Conservation (phyloP, 129 eudicot species). For the Lactuca sativa region DNA sequence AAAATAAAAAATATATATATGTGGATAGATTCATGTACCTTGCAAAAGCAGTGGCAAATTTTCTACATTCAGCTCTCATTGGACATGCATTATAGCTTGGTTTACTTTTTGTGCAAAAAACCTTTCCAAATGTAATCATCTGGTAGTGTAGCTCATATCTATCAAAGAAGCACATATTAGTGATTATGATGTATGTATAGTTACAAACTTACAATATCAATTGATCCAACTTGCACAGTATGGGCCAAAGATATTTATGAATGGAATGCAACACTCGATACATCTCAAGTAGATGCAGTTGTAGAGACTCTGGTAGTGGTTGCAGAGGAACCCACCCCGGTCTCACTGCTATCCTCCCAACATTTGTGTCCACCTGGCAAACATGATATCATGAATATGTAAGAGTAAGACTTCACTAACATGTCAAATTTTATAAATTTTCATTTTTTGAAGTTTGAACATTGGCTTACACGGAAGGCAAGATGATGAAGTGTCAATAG, state of each 20-base stretch:
- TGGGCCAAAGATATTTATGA: conserved; percentile 95
- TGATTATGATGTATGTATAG: not conserved
- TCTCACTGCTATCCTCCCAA: conserved; percentile 91
- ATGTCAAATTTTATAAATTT: not conserved
- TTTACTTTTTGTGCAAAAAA: conserved; percentile 87
- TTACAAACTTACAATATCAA: conserved; percentile 62
- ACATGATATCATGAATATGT: not conserved
- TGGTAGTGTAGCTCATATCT: conserved; percentile 98
- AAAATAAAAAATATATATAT: too few relatives aligned
- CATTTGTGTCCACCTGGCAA: conserved; percentile 90
- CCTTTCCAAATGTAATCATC: conserved; percentile 99
- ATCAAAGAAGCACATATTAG: conserved; percentile 33
- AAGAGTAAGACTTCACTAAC: not conserved
- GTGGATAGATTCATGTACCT: conserved; percentile 46
- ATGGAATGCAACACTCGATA: conserved; percentile 83
- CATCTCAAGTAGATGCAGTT: conserved; percentile 85
- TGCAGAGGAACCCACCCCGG: conserved; percentile 98
- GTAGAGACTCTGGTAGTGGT: conserved; percentile 86
- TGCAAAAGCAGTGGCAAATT: conserved; percentile 97
- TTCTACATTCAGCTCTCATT: conserved; percentile 93
- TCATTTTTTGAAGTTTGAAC: not conserved
- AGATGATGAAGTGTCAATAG: conserved; percentile 92
- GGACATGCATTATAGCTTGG: conserved; percentile 99
- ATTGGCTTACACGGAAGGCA: conserved; percentile 84
- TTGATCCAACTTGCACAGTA: conserved; percentile 94